These are phyloP conservation scores for Arthonia radiata DNA, from an alignment of 495 filamentous ascomycete species.

Conservation along the genomic window DNA sequence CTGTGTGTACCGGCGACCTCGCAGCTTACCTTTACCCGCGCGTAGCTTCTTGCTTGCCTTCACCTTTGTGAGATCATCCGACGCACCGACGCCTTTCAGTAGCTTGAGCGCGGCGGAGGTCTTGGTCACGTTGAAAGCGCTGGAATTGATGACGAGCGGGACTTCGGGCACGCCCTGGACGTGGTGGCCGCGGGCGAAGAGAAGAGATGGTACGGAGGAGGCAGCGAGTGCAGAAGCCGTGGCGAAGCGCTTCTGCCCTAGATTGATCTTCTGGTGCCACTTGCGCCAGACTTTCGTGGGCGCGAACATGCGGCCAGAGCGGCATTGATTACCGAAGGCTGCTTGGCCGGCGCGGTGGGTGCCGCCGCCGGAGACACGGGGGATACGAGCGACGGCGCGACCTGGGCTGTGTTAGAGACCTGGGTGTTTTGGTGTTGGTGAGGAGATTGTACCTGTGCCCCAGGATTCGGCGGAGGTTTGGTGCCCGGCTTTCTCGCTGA, in stretches of 20 bases:
- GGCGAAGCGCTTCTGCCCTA: conserved; percentile 94
- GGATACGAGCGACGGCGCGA: conserved; percentile 98
- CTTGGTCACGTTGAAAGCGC: conserved; percentile 67
- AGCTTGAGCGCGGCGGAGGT: conserved; percentile 70
- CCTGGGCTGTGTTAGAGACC: conserved; percentile 24
- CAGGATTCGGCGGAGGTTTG: conserved; percentile 99
- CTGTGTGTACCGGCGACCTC: conserved; percentile 84
- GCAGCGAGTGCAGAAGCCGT: conserved; percentile 91
- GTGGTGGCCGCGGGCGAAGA: conserved; percentile 92
- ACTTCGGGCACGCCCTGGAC: conserved; percentile 81
- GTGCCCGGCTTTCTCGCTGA: conserved; percentile 99
- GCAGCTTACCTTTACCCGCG: conserved; percentile 92
- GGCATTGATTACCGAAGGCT: conserved; percentile 99
- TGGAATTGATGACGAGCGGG: conserved; percentile 80
- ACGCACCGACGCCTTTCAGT: conserved; percentile 71
- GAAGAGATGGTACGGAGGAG: conserved; percentile 76
- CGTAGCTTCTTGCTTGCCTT: conserved; percentile 80
- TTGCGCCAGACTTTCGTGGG: conserved; percentile 99
- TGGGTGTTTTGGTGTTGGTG: not conserved
- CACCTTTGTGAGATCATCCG: conserved; percentile 77
- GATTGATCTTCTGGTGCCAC: conserved; percentile 99
- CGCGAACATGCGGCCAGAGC: conserved; percentile 99
- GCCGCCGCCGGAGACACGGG: conserved; percentile 98
- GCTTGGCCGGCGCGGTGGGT: conserved; percentile 99
- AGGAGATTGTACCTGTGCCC: conserved; percentile 68